These are phyloP conservation scores for Lipomyces kockii DNA, from an alignment of 805 yeast genomes.

Conservation along the genomic window DNA sequence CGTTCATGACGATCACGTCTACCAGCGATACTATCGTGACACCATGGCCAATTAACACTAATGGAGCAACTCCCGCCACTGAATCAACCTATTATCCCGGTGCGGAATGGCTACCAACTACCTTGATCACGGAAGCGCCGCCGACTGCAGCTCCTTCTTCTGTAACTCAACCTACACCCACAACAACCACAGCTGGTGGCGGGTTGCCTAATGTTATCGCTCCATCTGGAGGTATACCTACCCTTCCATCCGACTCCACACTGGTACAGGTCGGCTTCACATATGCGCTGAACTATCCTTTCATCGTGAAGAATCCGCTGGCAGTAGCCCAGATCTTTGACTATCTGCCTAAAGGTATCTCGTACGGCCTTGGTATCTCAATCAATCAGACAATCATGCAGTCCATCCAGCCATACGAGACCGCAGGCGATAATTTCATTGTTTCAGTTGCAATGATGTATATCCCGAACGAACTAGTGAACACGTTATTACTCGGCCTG, in stretches of 20 bases:
- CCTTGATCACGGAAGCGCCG: constrained; percentile 49
- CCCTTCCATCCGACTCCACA: constrained; percentile 51
- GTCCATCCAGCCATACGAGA: constrained; percentile 75
- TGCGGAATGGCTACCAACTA: constrained; percentile 53
- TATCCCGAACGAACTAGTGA: constrained; percentile 64
- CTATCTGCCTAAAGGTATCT: constrained; percentile 76
- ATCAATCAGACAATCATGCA: constrained; percentile 58
- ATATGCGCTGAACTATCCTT: constrained; percentile 78
- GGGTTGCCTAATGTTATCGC: constrained; percentile 79
- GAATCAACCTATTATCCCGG: constrained; percentile 12
- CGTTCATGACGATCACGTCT: constrained; percentile 34
- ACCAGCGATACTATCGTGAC: constrained; percentile 25
- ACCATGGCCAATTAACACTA: background rate
- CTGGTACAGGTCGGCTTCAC: constrained; percentile 79
- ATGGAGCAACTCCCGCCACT: background rate
- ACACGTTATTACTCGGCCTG: constrained; percentile 56
- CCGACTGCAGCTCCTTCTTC: constrained; percentile 43
- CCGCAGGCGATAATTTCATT: constrained; percentile 61
- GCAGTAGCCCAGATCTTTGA: constrained; percentile 85
- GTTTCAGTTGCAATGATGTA: constrained; percentile 89
- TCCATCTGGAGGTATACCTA: constrained; percentile 58
- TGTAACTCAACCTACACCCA: constrained; percentile 20
- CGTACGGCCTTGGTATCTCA: constrained; percentile 59
- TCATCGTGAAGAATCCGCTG: constrained; percentile 71
- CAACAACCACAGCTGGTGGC: constrained; percentile 43